Conservation (phyloP, 345 rosid genomes). For the Eucalyptus melliodora region DNA sequence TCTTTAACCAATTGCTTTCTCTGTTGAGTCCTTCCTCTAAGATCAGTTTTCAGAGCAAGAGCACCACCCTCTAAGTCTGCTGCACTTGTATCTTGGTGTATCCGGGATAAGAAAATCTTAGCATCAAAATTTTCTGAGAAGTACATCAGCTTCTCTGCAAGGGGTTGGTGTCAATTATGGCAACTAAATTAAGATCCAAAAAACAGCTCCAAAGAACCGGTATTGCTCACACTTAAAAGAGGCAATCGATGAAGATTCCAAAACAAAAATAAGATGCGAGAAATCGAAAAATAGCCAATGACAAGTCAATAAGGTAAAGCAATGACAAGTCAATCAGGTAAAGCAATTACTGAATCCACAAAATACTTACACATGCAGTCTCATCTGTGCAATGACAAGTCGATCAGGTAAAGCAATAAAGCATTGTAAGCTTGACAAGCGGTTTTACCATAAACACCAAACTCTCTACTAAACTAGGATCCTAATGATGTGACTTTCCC, state of each 20-base stretch:
- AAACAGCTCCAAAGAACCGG: background rate
- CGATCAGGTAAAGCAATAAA: background rate
- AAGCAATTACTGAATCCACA: background rate
- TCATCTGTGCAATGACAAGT: background rate
- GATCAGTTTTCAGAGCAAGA: slow-evolving; percentile 88
- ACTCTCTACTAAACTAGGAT: background rate
- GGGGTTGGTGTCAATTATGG: background rate
- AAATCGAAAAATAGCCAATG: background rate
- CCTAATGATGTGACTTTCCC: background rate
- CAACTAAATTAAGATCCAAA: background rate
- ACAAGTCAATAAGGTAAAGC: background rate
- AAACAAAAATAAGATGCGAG: background rate
- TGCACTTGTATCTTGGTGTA: slow-evolving; percentile 71
- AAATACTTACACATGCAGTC: background rate
- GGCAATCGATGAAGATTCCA: background rate
- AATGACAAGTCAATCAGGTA: background rate
- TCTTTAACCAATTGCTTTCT: slow-evolving; percentile 93
- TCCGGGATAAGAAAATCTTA: slow-evolving; percentile 84
- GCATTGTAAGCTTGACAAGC: background rate
- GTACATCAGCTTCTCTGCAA: slow-evolving; percentile 86
- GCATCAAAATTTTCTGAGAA: slow-evolving; percentile 85
- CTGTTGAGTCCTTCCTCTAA: slow-evolving; percentile 84
- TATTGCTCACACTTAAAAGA: background rate
- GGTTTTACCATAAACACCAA: background rate
- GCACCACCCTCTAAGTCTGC: slow-evolving; percentile 94